Evolutionary conservation across 1,284 basidiomycete species (phyloP).

Genomic region (Mixia osmundae): DNA sequence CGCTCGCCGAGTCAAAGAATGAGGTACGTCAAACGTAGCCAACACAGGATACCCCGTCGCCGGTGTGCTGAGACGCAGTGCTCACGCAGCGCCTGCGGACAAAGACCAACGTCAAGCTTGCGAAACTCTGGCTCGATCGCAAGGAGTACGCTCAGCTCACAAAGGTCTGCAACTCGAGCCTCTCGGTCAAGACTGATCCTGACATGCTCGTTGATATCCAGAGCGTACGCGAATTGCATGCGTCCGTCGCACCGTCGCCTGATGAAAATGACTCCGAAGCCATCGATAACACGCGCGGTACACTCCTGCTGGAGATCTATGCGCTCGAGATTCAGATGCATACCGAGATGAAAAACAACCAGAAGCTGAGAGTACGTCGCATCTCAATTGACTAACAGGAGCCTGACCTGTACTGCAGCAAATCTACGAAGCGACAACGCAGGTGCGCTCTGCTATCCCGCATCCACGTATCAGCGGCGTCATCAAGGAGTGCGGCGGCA

Average conservation of each 20-base stretch:
- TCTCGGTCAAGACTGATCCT: background rate
- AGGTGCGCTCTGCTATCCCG: constrained; percentile 85
- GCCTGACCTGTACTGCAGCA: constrained; percentile 31
- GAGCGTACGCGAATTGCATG: constrained; percentile 27
- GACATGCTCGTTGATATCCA: constrained; percentile 5
- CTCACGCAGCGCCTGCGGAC: constrained; percentile 51
- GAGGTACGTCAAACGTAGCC: constrained; percentile 38
- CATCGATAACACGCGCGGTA: constrained; percentile 69
- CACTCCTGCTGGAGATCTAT: constrained; percentile 88
- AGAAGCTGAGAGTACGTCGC: constrained; percentile 93
- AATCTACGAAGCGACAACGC: constrained; percentile 84
- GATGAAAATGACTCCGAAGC: constrained; percentile 32
- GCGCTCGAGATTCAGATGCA: constrained; percentile 99
- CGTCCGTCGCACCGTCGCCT: constrained; percentile 24
- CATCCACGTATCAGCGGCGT: constrained; percentile 97
- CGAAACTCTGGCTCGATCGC: constrained; percentile 88
- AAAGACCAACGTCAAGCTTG: constrained; percentile 90
- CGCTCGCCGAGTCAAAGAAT: constrained; percentile 79
- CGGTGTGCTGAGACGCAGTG: background rate
- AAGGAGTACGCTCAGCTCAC: constrained; percentile 68
- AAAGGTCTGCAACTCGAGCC: constrained; percentile 31
- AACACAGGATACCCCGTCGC: background rate
- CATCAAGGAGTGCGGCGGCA: constrained; percentile 96
- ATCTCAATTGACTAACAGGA: constrained; percentile 20
- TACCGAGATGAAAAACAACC: constrained; percentile 79